Evolutionary conservation across 2,329 filamentous ascomycete species (phyloP), one percentile per base, ranked within the genome.

Genomic region (Lasiodiplodia gonubiensis): DNA sequence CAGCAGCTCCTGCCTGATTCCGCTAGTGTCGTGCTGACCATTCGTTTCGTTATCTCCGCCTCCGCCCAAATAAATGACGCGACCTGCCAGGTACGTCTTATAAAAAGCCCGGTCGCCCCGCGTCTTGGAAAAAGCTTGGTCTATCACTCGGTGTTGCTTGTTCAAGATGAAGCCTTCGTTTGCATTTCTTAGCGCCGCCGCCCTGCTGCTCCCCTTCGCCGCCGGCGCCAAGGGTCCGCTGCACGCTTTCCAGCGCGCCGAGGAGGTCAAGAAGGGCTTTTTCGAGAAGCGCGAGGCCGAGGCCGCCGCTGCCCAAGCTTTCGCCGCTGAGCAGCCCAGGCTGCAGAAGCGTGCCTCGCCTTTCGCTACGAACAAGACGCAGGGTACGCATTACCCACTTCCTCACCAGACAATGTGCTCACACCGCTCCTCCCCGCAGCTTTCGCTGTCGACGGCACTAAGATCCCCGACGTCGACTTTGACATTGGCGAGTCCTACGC

Each of bases 391-490:
- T 4, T 25, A 52, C 7, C 8, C 23, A 25, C 51, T n/a, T 14
- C 49, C 2, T 14, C n/a, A 35, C 14, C 66, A 11, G 33, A 16
- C 27, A 37, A 6, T 49, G 21, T 39, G 48, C 70, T 74, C 52
- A 74, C 52, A 39, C 10, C 21, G 2, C 42, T 21, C n/a, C 10
- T 7, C 21, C 25, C 37, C 21, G n/a, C 69, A 89, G 87, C 84
- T 70, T 91, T 88, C 69, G 85, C 83, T 25, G 87, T 92, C 49
- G 86, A 92, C 71, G 88, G 90, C 2, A 84, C 82, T 2, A 81
- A 77, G 0, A 86, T 93, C 57, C 91, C 91, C 0, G 88, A 92
- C 21, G 88, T 93, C 0, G 74, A 84, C 30, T 93, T 91, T 69
- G 90, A 93, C 69, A 80, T 92, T 64, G 85, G 85, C 25, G 88